phyloP scores from a whole-genome alignment of 2,329 filamentous ascomycete genomes.

The Microdochium paspali region DNA sequence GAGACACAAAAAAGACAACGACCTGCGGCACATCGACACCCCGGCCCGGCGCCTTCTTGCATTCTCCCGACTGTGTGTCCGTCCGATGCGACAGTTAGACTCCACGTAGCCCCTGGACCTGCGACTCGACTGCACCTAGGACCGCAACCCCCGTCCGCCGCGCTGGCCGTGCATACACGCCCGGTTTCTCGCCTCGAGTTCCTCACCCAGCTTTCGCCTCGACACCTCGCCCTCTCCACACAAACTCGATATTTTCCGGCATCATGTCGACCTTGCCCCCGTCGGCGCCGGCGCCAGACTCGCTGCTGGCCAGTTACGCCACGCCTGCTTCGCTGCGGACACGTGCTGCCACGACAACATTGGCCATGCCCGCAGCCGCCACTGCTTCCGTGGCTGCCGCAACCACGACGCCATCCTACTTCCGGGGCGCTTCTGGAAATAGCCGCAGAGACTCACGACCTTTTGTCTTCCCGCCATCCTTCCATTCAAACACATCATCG shows the following conservation, averaged over 20 bases:
- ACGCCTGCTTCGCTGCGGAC: neutral
- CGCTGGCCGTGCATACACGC: neutral
- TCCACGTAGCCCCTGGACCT: neutral
- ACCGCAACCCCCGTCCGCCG: neutral
- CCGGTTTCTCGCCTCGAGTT: neutral
- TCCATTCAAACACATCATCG: constrained; percentile 38
- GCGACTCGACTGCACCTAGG: neutral
- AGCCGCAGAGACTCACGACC: constrained; percentile 29
- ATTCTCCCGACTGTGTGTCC: neutral
- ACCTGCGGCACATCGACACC: neutral
- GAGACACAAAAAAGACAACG: neutral
- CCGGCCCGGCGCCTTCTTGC: neutral
- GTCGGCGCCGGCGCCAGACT: neutral
- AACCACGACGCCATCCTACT: constrained; percentile 12
- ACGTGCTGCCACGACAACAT: neutral
- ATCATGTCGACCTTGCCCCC: neutral
- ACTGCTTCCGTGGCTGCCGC: constrained; percentile 11
- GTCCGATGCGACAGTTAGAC: neutral
- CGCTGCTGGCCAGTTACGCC: neutral
- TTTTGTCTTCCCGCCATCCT: constrained; percentile 37
- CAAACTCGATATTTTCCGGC: neutral
- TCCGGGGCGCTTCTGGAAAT: constrained; percentile 1
- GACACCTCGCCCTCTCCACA: neutral
- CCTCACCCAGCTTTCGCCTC: neutral
- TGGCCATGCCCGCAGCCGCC: neutral